These are phyloP conservation scores for Epichloe hybrida DNA, from an alignment of 2,329 filamentous ascomycete genomes.

Conservation along the genomic window DNA sequence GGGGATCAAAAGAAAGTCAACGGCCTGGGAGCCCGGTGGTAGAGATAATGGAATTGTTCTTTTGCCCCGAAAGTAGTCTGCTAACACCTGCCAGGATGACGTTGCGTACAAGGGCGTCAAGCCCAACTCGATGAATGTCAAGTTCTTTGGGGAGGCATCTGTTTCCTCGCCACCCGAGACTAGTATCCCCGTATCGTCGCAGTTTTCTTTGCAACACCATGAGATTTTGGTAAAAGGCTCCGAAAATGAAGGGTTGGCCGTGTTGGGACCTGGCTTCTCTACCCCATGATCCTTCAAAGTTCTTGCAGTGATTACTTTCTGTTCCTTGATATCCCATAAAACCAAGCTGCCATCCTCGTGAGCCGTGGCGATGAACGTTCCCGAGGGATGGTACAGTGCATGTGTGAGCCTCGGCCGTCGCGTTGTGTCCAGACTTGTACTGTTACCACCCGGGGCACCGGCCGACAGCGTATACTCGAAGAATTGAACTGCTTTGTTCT, in stretches of 20 bases:
- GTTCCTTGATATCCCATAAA: constrained; percentile 89
- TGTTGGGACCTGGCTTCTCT: constrained; percentile 45
- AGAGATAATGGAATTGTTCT: constrained; percentile 57
- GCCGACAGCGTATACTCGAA: constrained; percentile 72
- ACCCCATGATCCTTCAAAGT: constrained; percentile 64
- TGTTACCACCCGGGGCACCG: constrained; percentile 74
- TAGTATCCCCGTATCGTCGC: constrained; percentile 81
- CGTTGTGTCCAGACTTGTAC: constrained; percentile 42
- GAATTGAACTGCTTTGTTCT: constrained; percentile 63
- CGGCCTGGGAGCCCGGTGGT: constrained; percentile 62
- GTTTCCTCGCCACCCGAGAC: constrained; percentile 68
- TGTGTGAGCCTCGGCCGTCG: constrained; percentile 67
- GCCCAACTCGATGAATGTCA: constrained; percentile 85
- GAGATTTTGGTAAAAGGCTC: constrained; percentile 66
- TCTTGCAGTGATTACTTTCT: constrained; percentile 68
- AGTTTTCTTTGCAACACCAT: constrained; percentile 91
- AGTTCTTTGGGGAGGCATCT: constrained; percentile 56
- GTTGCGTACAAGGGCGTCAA: constrained; percentile 83
- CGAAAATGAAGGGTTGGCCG: constrained; percentile 44
- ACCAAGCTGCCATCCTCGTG: constrained; percentile 88
- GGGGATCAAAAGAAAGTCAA: constrained; percentile 74
- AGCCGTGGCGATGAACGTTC: constrained; percentile 73
- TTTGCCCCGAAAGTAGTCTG: constrained; percentile 69
- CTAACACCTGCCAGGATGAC: constrained; percentile 73
- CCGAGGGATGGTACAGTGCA: constrained; percentile 88